Evolutionary conservation across 208 protist genomes (phyloP).

Genomic region (Leishmania martiniquensis): DNA sequence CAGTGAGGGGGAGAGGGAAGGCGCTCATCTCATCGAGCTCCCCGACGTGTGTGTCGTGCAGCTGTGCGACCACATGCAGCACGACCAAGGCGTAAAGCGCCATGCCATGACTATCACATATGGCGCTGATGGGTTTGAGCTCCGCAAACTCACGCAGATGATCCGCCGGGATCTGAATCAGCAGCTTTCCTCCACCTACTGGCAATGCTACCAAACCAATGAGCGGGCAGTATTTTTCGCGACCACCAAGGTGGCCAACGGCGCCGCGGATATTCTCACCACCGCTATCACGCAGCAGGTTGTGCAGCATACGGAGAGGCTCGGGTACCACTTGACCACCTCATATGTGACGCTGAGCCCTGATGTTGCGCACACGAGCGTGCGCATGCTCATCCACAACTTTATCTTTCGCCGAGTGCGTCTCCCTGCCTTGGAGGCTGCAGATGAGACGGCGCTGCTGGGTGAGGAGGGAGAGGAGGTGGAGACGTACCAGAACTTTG

Average conservation of each 20-base stretch:
- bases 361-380: constrained; percentile 85
- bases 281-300: constrained; percentile 87
- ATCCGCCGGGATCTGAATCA: constrained; percentile 75
- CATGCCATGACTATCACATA: constrained; percentile 90
- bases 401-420: constrained; percentile 80
- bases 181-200: constrained; percentile 88
- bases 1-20: constrained; percentile 10
- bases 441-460: constrained; percentile 55
- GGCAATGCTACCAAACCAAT: constrained; percentile 90
- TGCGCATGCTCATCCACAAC: constrained; percentile 88
- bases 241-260: constrained; percentile 88
- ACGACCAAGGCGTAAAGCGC: constrained; percentile 88
- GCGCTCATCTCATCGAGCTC: constrained; percentile 28
- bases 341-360: constrained; percentile 88
- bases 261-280: constrained; percentile 82
- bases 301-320: constrained; percentile 75
- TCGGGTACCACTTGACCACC: constrained; percentile 78
- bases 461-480: constrained; percentile 49
- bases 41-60: constrained; percentile 89
- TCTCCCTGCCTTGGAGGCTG: constrained; percentile 49
- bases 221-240: constrained; percentile 87
- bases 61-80: constrained; percentile 85
- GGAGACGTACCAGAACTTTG: constrained; percentile 77
- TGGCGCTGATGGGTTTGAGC: constrained; percentile 81
- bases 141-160: constrained; percentile 67